Evolutionary conservation across 1,284 basidiomycete genomes (phyloP).

Genomic region (Irpex sp.): DNA sequence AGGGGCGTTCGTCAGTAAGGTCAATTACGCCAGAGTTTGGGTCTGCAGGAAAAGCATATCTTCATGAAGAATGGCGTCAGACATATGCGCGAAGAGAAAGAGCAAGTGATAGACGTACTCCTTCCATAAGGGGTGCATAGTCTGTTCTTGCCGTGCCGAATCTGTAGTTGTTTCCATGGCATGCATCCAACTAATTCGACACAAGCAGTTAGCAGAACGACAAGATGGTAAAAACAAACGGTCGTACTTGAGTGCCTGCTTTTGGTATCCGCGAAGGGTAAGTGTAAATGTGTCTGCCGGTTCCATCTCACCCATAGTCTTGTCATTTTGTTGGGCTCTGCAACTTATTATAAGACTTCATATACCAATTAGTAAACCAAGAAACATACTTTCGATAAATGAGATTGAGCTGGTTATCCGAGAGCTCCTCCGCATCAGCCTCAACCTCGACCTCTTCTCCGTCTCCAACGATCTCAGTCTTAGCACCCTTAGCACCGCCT

Average conservation of each 20-base stretch:
- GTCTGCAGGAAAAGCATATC: slow-evolving; percentile 64
- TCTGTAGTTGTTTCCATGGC: slow-evolving; percentile 74
- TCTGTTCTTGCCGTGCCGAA: slow-evolving; percentile 63
- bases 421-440: slow-evolving; percentile 68
- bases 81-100: background rate
- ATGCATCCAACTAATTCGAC: slow-evolving; percentile 77
- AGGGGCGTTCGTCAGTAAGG: slow-evolving; percentile 64
- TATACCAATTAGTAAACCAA: background rate
- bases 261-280: slow-evolving; percentile 85
- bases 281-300: slow-evolving; percentile 78
- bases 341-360: background rate
- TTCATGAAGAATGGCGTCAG: slow-evolving; percentile 22
- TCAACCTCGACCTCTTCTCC: slow-evolving; percentile 69
- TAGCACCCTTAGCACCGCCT: slow-evolving; percentile 8
- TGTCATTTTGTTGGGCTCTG: slow-evolving; percentile 84
- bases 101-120: slow-evolving; percentile 50
- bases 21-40: slow-evolving; percentile 54
- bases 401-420: slow-evolving; percentile 69
- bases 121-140: slow-evolving; percentile 94
- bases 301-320: slow-evolving; percentile 74
- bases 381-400: slow-evolving; percentile 77
- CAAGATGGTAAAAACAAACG: too few relatives aligned
- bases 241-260: slow-evolving; percentile 77
- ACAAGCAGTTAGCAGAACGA: too few relatives aligned
- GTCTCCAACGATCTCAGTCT: slow-evolving; percentile 57